Evolutionary conservation across 2,329 filamentous ascomycete species (phyloP).

Genomic region (Neonectria ditissima): DNA sequence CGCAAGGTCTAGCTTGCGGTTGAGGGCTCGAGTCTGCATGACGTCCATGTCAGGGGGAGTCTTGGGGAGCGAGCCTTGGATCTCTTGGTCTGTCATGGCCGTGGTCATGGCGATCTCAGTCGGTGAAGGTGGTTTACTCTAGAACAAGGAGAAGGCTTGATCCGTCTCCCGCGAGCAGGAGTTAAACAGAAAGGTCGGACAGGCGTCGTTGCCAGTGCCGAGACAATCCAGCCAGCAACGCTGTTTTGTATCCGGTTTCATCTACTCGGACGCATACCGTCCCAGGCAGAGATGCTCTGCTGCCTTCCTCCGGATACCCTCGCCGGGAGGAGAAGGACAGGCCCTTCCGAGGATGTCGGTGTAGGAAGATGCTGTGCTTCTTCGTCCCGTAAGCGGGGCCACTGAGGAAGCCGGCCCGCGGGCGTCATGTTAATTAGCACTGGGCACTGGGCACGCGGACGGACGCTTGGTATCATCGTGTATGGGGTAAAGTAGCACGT

Average conservation of each 20-base stretch:
- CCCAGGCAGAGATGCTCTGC: constrained; percentile 9
- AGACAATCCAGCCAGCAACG: constrained; percentile 2
- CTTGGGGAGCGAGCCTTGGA: neutral
- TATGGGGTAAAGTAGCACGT: constrained; percentile 16
- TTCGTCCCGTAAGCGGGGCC: constrained; percentile 34
- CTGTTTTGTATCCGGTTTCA: constrained; percentile 17
- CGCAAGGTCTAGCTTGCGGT: constrained; percentile 52
- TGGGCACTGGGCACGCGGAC: neutral
- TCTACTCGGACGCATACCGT: constrained; percentile 1
- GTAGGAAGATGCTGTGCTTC: constrained; percentile 16
- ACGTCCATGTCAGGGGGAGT: constrained; percentile 13
- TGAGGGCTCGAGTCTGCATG: constrained; percentile 40
- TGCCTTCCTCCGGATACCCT: neutral
- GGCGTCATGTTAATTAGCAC: constrained; percentile 31
- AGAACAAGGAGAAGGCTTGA: neutral
- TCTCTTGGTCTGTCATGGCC: neutral
- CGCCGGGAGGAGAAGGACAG: neutral
- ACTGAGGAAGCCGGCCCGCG: constrained; percentile 30
- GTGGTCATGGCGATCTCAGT: neutral
- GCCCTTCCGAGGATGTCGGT: constrained; percentile 21
- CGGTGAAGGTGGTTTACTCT: neutral
- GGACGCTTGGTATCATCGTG: neutral
- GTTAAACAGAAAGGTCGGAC: neutral
- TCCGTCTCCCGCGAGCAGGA: neutral
- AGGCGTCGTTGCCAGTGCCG: constrained; percentile 19